Base-by-base conservation (phyloP, 2,329 filamentous ascomycete species). In the Claviceps citrina region DNA sequence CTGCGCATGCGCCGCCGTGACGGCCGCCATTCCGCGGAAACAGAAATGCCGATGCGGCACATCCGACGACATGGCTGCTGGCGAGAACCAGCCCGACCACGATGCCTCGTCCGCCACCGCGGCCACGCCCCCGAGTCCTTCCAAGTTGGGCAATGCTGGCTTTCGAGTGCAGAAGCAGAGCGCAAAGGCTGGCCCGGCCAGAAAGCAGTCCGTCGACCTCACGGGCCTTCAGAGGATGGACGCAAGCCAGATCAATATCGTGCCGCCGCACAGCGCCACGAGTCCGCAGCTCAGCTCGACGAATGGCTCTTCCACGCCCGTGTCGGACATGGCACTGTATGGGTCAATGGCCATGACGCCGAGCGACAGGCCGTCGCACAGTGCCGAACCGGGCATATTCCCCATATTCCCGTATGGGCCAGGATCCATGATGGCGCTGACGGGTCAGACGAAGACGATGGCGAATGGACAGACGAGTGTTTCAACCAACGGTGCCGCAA, bases 1-100 rank as follows among this genome's bases (percentile, higher is more conserved):
- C n/a, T 83, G 78, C 54, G 67, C 66, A 26, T 81, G 74, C 53
- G 68, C 69, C 32, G 68, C 70, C 44, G 67, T 82, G n/a, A 79
- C 77, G 13, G 74, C 73, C 26, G 74, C 74, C 7, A 73, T 79
- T 41, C 73, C 74, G 1, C 67, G 68, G 47, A 70, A 70, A 46
- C 67, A 73, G 43, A 67, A 67, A 40, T 78, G 74, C 41, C 58
- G 58, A 30, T 78, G 74, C 49, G 64, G 67, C 25, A 54, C 54
- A 5, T 52, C 55, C 39, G 51, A 49, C 39, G 51, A 49, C 36
- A 46, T 19, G 8, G 16, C 47, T 28, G 49, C 53, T 3, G 44
- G 45, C 5, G 43, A 44, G 24, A 38, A 44, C 19, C 46, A 53
- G 36, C 31, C 43, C 10, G 55, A 55, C 33, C 51, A 46, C 26